Evolutionary conservation across 169 alveolate species (phyloP).

Genomic region (Babesia ovis): DNA sequence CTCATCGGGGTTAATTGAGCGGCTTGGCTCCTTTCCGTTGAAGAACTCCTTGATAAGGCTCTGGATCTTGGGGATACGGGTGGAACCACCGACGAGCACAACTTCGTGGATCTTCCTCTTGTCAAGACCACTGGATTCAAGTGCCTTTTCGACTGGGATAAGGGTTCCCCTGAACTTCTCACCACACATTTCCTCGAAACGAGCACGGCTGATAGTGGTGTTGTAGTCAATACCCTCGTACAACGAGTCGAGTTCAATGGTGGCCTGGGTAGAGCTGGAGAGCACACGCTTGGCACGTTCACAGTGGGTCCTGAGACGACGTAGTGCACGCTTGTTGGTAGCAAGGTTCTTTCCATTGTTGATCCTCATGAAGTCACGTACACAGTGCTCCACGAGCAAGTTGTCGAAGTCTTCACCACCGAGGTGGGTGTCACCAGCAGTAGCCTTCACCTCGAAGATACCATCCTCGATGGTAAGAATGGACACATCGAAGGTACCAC

Average conservation of each 20-base stretch:
- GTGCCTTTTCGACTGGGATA: slow-evolving; percentile 94
- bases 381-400: slow-evolving; percentile 93
- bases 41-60: slow-evolving; percentile 89
- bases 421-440: slow-evolving; percentile 98
- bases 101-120: slow-evolving; percentile 93
- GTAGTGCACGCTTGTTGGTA: slow-evolving; percentile 89
- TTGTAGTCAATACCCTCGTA: slow-evolving; percentile 94
- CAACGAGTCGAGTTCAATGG: slow-evolving; percentile 94
- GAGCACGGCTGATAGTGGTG: slow-evolving; percentile 93
- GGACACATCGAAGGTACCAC: slow-evolving; percentile 99
- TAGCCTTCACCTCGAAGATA: slow-evolving; percentile 96
- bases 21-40: slow-evolving; percentile 91
- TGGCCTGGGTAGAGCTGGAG: slow-evolving; percentile 94
- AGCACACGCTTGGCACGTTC: slow-evolving; percentile 98
- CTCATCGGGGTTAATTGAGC: slow-evolving; percentile 93
- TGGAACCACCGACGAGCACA: slow-evolving; percentile 98
- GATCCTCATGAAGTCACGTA: slow-evolving; percentile 92
- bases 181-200: slow-evolving; percentile 95
- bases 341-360: slow-evolving; percentile 87
- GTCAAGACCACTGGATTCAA: slow-evolving; percentile 91
- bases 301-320: slow-evolving; percentile 95
- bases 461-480: slow-evolving; percentile 95
- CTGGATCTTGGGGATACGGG: slow-evolving; percentile 95
- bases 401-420: slow-evolving; percentile 99
- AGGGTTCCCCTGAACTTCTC: slow-evolving; percentile 94